These are phyloP conservation scores for Pouteria glomerata DNA, from an alignment of 148 eudicot genomes.

Conservation along the genomic window DNA sequence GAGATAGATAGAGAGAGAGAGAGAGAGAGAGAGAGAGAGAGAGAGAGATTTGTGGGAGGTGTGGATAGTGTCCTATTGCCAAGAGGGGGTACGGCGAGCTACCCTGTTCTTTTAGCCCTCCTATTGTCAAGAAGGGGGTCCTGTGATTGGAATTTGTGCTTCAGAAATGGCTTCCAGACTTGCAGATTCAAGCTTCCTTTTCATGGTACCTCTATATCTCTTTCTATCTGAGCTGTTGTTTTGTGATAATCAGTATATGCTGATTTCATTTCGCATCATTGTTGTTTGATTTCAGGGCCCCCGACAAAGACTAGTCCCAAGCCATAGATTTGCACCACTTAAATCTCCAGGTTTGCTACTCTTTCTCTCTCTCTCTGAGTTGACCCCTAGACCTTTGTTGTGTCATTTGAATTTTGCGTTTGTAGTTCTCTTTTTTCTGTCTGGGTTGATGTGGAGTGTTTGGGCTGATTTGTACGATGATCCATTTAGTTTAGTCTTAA, in stretches of 20 bases:
- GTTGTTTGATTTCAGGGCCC: slow-evolving; percentile 24
- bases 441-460: not conserved
- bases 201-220: slow-evolving; percentile 24
- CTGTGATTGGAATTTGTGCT: slow-evolving; percentile 7
- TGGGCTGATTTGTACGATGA: not conserved
- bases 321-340: slow-evolving; percentile 20
- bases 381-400: not conserved
- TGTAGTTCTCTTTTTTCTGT: not conserved
- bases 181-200: slow-evolving; percentile 30
- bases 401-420: not conserved
- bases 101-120: not conserved
- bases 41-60: not conserved
- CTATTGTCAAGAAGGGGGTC: slow-evolving; percentile 11
- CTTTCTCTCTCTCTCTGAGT: not conserved
- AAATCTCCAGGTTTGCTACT: slow-evolving; percentile 28
- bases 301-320: slow-evolving; percentile 25
- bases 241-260: not conserved
- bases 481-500: not conserved
- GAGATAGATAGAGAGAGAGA: not conserved
- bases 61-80: not conserved
- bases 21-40: not conserved
- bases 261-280: not conserved
- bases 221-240: not conserved
- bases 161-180: slow-evolving; percentile 36
- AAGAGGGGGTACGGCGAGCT: not conserved